Conservation (phyloP, 129 eudicot genomes). For the Deinandra increscens region DNA sequence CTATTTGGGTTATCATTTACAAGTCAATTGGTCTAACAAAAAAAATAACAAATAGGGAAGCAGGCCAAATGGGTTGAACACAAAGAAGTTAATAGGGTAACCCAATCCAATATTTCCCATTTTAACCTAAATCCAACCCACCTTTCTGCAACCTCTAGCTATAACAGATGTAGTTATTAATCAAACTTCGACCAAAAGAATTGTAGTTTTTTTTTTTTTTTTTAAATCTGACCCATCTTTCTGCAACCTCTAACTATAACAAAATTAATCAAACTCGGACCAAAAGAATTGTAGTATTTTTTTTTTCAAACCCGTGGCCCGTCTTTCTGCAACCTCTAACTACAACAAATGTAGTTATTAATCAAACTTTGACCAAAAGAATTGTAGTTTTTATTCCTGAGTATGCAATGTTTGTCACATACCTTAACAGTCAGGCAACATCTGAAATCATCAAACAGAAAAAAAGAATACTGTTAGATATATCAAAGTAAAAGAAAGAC, state of each 20-base stretch:
- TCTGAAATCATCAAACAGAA: slow-evolving; percentile 43
- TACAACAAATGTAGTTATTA: no score
- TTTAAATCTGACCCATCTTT: no score
- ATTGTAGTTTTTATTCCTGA: no score
- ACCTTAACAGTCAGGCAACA: slow-evolving; percentile 98
- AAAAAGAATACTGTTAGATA: slow-evolving; percentile 13
- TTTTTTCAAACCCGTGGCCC: no score
- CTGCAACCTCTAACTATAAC: no score
- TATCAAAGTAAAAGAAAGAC: not conserved
- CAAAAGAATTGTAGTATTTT: no score
- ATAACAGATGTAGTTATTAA: not conserved
- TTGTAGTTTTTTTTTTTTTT: not conserved
- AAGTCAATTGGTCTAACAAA: not conserved
- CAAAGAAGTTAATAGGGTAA: not conserved
- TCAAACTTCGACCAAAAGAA: not conserved
- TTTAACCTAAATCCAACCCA: not conserved
- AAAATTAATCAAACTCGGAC: no score
- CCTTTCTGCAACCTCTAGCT: not conserved
- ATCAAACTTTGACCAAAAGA: no score
- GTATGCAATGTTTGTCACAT: slow-evolving; percentile 2
- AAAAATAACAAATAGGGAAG: not conserved
- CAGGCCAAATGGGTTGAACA: not conserved
- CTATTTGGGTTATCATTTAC: no score
- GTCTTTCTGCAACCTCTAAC: no score
- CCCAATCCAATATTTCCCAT: not conserved